Percentiles rank a stretch among this genome's conserved stretches.
Evolutionary conservation across 257 asterid genomes (phyloP).

Genomic region (Lycium ferocissimum): DNA sequence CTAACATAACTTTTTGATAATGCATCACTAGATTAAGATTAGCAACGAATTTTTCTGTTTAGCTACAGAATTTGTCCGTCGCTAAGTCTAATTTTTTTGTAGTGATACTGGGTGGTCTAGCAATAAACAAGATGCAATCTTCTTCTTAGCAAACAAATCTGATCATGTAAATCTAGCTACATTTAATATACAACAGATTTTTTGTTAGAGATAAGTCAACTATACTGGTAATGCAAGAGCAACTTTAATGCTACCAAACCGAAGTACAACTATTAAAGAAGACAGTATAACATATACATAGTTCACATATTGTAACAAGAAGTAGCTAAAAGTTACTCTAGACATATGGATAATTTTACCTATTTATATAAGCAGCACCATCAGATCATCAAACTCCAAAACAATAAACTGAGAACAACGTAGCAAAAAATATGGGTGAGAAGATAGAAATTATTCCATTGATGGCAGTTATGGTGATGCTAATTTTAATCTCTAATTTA

Average conservation of each 20-base stretch:
- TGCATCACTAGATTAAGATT: too few relatives aligned
- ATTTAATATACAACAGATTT: background rate
- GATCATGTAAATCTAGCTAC: too few relatives aligned
- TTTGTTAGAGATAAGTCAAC: background rate
- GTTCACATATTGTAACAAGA: too few relatives aligned
- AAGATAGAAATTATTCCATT: background rate
- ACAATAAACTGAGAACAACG: background rate
- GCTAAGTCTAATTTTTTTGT: too few relatives aligned
- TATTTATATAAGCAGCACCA: background rate
- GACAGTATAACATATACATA: too few relatives aligned
- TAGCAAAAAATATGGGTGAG: background rate
- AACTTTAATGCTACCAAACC: background rate
- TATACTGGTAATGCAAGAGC: background rate
- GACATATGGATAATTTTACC: too few relatives aligned
- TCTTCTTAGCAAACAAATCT: background rate
- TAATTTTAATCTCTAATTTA: background rate
- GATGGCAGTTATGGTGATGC: background rate
- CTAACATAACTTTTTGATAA: too few relatives aligned
- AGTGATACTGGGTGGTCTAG: too few relatives aligned
- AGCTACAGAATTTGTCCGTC: too few relatives aligned
- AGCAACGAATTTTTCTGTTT: too few relatives aligned
- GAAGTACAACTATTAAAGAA: background rate
- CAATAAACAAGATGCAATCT: background rate
- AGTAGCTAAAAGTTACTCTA: too few relatives aligned
- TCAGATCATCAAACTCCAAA: too few relatives aligned